These are phyloP conservation scores for Plenodomus lindquistii DNA, from an alignment of 2,329 filamentous ascomycete genomes.

Conservation along the genomic window DNA sequence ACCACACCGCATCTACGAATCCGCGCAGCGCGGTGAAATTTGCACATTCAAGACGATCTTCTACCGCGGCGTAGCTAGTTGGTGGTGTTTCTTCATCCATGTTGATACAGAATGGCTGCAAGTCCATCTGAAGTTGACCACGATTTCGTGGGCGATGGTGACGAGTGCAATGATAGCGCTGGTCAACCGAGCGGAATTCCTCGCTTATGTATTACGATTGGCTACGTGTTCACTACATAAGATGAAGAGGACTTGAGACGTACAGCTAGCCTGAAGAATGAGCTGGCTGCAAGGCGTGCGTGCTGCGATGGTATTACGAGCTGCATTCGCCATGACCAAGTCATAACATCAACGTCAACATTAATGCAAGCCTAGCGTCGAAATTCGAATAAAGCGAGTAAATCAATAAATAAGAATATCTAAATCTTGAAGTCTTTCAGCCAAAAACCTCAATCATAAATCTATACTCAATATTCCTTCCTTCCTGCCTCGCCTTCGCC, in stretches of 20 bases:
- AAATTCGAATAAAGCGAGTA: too few species aligned
- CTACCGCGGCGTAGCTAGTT: neutral
- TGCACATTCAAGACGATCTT: neutral
- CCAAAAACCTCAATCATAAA: conserved; percentile 64
- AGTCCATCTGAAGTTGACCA: neutral
- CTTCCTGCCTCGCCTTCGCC: conserved; percentile 56
- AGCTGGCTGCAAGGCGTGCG: too few species aligned
- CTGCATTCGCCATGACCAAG: too few species aligned
- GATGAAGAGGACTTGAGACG: too few species aligned
- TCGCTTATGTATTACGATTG: too few species aligned
- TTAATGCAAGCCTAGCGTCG: too few species aligned
- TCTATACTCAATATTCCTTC: conserved; percentile 58
- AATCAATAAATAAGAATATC: neutral
- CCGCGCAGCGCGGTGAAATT: neutral
- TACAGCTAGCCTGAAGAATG: too few species aligned
- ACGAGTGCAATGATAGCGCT: neutral
- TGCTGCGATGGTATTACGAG: too few species aligned
- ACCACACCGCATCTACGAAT: neutral
- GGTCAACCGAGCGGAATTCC: too few species aligned
- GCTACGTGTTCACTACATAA: too few species aligned
- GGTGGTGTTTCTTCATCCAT: neutral
- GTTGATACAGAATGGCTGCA: neutral
- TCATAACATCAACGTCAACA: too few species aligned
- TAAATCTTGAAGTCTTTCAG: conserved; percentile 19
- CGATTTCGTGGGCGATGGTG: neutral